Evolutionary conservation across 1,139 yeast genomes (phyloP), one percentile per base, ranked within the genome.

Genomic region (Hyphopichia pseudoburtonii): DNA sequence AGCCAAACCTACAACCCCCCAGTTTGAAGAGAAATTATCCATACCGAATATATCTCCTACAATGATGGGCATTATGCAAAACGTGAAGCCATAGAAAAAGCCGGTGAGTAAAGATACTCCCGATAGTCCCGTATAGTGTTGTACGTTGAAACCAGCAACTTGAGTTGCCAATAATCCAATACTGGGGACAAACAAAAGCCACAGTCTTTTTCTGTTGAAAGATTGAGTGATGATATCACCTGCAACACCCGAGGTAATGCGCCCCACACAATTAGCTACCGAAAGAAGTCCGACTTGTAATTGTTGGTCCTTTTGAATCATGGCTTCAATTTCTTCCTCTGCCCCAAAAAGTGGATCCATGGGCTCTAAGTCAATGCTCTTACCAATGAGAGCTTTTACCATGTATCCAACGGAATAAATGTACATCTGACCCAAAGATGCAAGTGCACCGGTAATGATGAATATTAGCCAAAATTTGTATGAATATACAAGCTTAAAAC

Each of bases 351-450:
- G 48, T 47, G 2, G 54, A 33, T 15, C 45, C 45, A 18, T 28
- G 17, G 31, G 31, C 17, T 17, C 27, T n/a, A 31, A 11, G 10
- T 35, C 44, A 19, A 47, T 46, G 11, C 39, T 35, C 6, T 56
- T 51, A 15, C 64, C 65, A 15, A 70, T 56, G 23, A 78, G 60
- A 0, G 85, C 80, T 45, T 71, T 73, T 9, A 76, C 79, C 60
- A 79, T 76, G 48, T 75, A 77, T 1, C 85, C 85, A 15, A 77
- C 78, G 0, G 82, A 76, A 48, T 78, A 79, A 17, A 79, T 79
- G 52, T 76, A 79, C 79, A 78, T 73, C 51, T 78, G 84, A 8
- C 84, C 83, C 46, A 78, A 45, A 0, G 81, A 74, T 0, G 82
- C 82, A 35, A 76, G 55, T 2, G 73, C 42, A 0, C 82, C 82